phyloP scores from a whole-genome alignment of 345 rosid genomes.

The Salix viminalis region DNA sequence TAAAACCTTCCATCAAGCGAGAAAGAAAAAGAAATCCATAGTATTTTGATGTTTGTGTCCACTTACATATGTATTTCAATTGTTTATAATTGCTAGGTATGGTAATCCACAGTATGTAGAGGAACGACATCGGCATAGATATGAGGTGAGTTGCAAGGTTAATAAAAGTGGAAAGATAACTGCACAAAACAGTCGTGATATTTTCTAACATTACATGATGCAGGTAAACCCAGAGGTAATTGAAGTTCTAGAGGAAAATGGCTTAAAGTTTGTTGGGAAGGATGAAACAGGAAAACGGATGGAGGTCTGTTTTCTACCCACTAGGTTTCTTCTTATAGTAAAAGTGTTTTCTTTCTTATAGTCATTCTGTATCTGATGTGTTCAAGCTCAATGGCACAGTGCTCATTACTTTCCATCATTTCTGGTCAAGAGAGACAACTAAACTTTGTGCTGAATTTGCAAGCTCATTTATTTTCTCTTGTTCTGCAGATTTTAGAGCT shows the following conservation, averaged over 20 bases:
- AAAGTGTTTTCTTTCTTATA: neutral
- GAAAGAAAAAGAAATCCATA: neutral
- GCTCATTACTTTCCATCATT: neutral
- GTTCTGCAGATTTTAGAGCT: constrained; percentile 28
- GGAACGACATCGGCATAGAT: constrained; percentile 35
- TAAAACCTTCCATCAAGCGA: neutral
- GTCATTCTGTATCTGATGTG: neutral
- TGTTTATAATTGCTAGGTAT: constrained; percentile 16
- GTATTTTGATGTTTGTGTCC: neutral
- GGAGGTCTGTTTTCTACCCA: constrained; percentile 22
- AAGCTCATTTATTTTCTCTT: neutral
- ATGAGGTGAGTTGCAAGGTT: constrained; percentile 27
- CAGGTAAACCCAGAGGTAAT: constrained; percentile 31
- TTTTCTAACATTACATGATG: neutral
- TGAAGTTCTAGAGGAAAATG: constrained; percentile 24
- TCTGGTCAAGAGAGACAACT: neutral
- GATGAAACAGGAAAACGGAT: constrained; percentile 37
- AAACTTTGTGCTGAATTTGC: neutral
- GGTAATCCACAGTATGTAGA: constrained; percentile 21
- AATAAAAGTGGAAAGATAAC: neutral
- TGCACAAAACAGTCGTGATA: neutral
- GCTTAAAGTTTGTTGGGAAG: constrained; percentile 34
- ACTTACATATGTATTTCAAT: neutral
- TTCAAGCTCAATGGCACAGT: constrained; percentile 5
- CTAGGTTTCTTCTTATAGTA: neutral